Base-by-base conservation (phyloP, 768 basidiomycete genomes). In the Melanogaster broomeanus region DNA sequence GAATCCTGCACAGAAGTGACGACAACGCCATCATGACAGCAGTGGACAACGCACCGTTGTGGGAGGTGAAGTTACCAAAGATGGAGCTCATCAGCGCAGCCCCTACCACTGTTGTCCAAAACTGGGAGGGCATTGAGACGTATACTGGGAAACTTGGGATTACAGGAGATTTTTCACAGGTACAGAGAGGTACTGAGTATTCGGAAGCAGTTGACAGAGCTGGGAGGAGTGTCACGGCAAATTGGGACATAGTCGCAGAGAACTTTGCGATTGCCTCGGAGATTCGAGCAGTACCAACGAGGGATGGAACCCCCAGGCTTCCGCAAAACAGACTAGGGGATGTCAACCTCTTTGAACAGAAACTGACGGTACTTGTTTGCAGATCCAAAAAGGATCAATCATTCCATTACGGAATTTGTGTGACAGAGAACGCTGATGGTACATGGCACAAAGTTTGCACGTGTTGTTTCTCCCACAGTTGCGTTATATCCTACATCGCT, bases 291-390 rank as follows among this genome's bases (percentile, higher is more conserved):
- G 37, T 15, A 12, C 25, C 46, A 15, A 24, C 42, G 15, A 50
- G 2, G 24, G n/a, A 28, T 8, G 19, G 11, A 3, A 16, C 13
- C 1, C 4, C n/a, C 1, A 16, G 44, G 7, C 21, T 45, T 9
- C 55, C 55, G 10, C 18, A 12, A 15, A 50, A 55, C 13, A 46
- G 56, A 39, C 48, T 57, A 8, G 56, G 53, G n/a, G 56, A 57
- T 8, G 30, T 8, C 6, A 37, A 44, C 28, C 39, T 56, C 24
- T 57, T 56, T n/a, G n/a, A n/a, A n/a, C n/a, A n/a, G 38, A 24
- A 50, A 21, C 38, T 51, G 8, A 39, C 41, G 6, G 34, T 49
- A 11, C 39, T 50, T 15, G 24, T 46, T 41, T 57, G 54, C 35
- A 51, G 56, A 24, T 57, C 54, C 41, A 56, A 56, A 35, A 31